Evolutionary conservation across 1,284 basidiomycete species (phyloP), one percentile per base, ranked within the genome.

Genomic region (Cryptococcus jaspeensis): DNA sequence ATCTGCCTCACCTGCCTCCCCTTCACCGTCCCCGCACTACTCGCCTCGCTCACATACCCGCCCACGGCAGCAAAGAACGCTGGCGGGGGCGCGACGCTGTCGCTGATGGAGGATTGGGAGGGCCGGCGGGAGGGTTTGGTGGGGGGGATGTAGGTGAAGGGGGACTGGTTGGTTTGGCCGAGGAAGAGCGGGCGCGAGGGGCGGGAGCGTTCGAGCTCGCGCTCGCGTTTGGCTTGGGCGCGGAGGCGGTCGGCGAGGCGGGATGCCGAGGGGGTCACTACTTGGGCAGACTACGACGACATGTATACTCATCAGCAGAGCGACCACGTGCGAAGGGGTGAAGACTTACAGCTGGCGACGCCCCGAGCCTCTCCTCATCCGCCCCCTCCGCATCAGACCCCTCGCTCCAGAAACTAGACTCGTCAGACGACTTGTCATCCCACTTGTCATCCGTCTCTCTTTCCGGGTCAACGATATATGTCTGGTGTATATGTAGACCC

Each of bases 111-210:
- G 8, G 53, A 50, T 18, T 55, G 56, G 9, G 43, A 50, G 12
- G 41, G 28, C 11, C 38, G 48, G 25, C 20, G 32, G 11, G 9
- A 16, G 23, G 32, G 28, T 36, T 35, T 48, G 5, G 45, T 39
- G 16, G 40, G 44, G 35, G 55, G 53, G 13, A 56, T 22, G 35
- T 56, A 65, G 13, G 63, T 65, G 50, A 62, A 65, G 0, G 60
- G 63, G 7, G 43, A 38, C 35, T 60, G 60, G n/a, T 61, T 57
- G 23, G 63, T 65, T 32, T 60, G 56, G 20, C 63, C 63, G 15
- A 65, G 47, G 44, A 64, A 62, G 38, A 60, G 53, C n/a, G n/a
- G n/a, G n/a, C n/a, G n/a, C n/a, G n/a, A 1, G 58, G 59, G 25
- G 22, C n/a, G 32, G 2, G 12, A 2, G 35, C 40, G 16, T 5